Conservation (phyloP, 2,329 filamentous ascomycete genomes). For the Colletotrichum higginsianum region DNA sequence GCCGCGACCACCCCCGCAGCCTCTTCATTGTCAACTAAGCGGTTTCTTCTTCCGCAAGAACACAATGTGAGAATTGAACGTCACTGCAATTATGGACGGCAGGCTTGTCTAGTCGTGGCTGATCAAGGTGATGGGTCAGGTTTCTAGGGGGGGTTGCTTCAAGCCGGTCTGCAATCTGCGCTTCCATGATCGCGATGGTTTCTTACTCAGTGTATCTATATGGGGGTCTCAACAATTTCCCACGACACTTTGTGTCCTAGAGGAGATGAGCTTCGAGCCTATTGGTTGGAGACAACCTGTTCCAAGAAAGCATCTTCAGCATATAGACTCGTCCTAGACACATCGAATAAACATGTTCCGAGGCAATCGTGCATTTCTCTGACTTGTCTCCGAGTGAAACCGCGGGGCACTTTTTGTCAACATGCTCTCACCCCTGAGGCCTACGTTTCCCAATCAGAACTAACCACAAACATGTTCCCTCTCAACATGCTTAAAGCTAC, state of each 20-base stretch:
- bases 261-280: constrained; percentile 38
- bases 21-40: constrained; percentile 21
- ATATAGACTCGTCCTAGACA: constrained; percentile 23
- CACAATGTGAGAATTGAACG: not conserved
- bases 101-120: constrained; percentile 22
- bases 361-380: not conserved
- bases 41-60: not conserved
- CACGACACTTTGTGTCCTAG: constrained; percentile 3
- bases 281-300: constrained; percentile 35
- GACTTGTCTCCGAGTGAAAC: not conserved
- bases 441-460: not conserved
- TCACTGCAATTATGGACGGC: constrained; percentile 24
- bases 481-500: constrained; percentile 14
- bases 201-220: constrained; percentile 35
- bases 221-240: constrained; percentile 33
- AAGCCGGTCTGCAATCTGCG: constrained; percentile 13
- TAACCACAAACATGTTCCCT: not conserved
- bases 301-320: constrained; percentile 28
- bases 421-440: constrained; percentile 2
- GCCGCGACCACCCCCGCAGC: constrained; percentile 36
- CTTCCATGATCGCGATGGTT: not conserved
- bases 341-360: constrained; percentile 19
- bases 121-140: constrained; percentile 1
- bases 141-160: constrained; percentile 7
- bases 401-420: too few species aligned